A percentile compares a stretch with the other conserved stretches of the same genome.
Evolutionary conservation across 2,329 filamentous ascomycete species (phyloP).

Genomic region (Diplodia mutila): DNA sequence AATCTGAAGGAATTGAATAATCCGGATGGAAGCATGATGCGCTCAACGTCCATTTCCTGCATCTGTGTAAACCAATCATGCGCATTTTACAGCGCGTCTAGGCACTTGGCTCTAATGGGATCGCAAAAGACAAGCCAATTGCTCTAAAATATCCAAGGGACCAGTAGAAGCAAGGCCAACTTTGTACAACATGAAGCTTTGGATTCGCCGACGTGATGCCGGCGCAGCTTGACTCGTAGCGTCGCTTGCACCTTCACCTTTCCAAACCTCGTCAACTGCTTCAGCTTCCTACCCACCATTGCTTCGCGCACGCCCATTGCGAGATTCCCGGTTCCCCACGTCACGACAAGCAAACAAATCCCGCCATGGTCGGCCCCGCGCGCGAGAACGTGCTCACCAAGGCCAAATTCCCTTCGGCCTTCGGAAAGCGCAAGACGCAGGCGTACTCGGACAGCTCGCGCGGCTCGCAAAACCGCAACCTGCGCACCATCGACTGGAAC

Average conservation of each 20-base stretch:
- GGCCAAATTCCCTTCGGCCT: slow-evolving; percentile 69
- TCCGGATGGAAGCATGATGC: neutral
- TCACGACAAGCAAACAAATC: neutral
- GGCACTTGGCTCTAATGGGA: neutral
- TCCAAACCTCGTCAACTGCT: neutral
- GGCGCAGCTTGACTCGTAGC: neutral
- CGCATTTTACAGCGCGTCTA: neutral
- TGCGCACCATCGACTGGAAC: slow-evolving; percentile 87
- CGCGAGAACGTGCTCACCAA: slow-evolving; percentile 65
- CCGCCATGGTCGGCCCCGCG: slow-evolving; percentile 36
- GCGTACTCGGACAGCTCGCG: slow-evolving; percentile 59
- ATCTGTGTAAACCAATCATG: neutral
- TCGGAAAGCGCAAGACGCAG: slow-evolving; percentile 70
- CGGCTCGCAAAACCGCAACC: slow-evolving; percentile 40
- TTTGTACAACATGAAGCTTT: neutral
- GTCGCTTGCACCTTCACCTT: slow-evolving; percentile 10
- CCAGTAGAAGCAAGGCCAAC: neutral
- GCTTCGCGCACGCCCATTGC: neutral
- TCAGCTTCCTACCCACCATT: neutral
- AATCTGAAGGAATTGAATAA: neutral
- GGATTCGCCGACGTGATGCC: slow-evolving; percentile 3
- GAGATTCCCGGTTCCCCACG: neutral
- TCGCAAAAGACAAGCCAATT: neutral
- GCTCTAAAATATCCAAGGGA: neutral
- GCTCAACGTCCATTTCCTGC: neutral